Percentiles rank a stretch among this genome's conserved stretches.
phyloP scores from a whole-genome alignment of 495 filamentous ascomycete species.

The Astrocystis sublimbata region DNA sequence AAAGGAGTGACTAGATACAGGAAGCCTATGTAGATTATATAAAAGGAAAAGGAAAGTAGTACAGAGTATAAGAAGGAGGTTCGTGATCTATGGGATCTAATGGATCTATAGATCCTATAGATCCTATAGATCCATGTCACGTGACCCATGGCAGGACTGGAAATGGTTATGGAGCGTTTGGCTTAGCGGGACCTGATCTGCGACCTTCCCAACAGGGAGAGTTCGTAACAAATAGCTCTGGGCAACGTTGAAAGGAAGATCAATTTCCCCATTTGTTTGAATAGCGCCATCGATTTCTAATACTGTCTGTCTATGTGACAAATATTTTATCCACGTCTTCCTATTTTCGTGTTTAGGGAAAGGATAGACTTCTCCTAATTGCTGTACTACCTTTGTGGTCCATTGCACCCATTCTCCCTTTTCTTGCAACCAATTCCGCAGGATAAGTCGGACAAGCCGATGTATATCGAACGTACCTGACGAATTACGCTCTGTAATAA shows the following conservation, averaged over 20 bases:
- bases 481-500: slow-evolving; percentile 35
- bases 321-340: slow-evolving; percentile 34
- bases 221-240: neutral
- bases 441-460: slow-evolving; percentile 45
- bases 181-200: too few species aligned
- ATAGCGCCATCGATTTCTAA: slow-evolving; percentile 18
- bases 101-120: too few species aligned
- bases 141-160: too few species aligned
- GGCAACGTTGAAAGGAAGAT: slow-evolving; percentile 19
- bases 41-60: too few species aligned
- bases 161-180: too few species aligned
- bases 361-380: slow-evolving; percentile 35
- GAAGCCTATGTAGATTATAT: too few species aligned
- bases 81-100: too few species aligned
- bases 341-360: slow-evolving; percentile 34
- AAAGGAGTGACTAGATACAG: too few species aligned
- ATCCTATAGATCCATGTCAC: too few species aligned
- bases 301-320: slow-evolving; percentile 41
- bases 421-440: slow-evolving; percentile 46
- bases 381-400: slow-evolving; percentile 29
- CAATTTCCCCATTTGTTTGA: neutral
- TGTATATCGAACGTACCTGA: slow-evolving; percentile 41
- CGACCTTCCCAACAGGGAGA: too few species aligned
- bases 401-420: slow-evolving; percentile 29
- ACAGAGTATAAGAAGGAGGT: too few species aligned